Conservation (phyloP, 2,329 filamentous ascomycete species). For the Clonostachys byssicola region DNA sequence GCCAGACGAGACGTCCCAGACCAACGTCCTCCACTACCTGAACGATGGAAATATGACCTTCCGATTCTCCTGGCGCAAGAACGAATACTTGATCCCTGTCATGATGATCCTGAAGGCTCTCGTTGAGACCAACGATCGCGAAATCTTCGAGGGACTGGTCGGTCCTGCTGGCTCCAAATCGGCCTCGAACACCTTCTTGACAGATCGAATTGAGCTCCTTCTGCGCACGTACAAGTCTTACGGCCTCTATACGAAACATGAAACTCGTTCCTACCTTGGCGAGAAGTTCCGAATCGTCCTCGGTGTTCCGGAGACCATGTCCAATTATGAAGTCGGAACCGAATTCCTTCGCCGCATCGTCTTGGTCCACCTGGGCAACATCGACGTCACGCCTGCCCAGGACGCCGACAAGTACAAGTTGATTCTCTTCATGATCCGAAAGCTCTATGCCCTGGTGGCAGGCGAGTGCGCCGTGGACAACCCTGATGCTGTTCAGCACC, state of each 20-base stretch:
- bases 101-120: conserved; percentile 97
- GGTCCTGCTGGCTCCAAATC: conserved; percentile 73
- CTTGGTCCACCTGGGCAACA: conserved; percentile 83
- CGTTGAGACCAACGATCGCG: conserved; percentile 91
- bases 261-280: conserved; percentile 83
- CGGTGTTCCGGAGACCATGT: conserved; percentile 76
- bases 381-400: conserved; percentile 77
- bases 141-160: conserved; percentile 92
- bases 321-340: conserved; percentile 83
- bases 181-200: conserved; percentile 85
- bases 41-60: conserved; percentile 95
- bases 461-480: conserved; percentile 94
- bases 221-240: conserved; percentile 93
- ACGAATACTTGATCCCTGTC: conserved; percentile 91
- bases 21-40: conserved; percentile 94
- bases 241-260: conserved; percentile 72
- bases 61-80: conserved; percentile 96
- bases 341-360: conserved; percentile 90
- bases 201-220: conserved; percentile 87
- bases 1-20: conserved; percentile 97
- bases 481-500: conserved; percentile 92
- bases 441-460: conserved; percentile 88
- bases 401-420: conserved; percentile 91
- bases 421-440: conserved; percentile 92
- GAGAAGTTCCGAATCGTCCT: conserved; percentile 88